Base-by-base conservation (phyloP, 495 filamentous ascomycete species). In the Halenospora varia region DNA sequence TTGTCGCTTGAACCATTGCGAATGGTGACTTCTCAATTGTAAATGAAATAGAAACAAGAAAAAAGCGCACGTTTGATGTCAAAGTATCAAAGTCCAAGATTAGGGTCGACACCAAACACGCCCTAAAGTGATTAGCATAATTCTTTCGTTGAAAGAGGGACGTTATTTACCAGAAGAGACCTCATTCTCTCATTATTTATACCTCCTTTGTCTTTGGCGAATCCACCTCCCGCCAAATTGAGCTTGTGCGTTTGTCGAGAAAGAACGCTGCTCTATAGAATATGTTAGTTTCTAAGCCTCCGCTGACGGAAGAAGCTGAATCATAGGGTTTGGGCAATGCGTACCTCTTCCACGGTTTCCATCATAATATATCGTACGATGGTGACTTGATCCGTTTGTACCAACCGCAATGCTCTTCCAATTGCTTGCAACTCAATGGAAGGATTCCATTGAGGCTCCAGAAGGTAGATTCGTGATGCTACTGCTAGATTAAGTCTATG, bases 401-500 rank as follows among this genome's bases (percentile, higher is more conserved):
- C 76, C 26, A 82, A 70, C 25, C 79, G 65, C 10, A 78, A 25
- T 13, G 70, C 71, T 39, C 79, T 62, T 2, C 66, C 73, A 41
- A 81, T 71, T 6, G 79, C 80, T 57, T 83, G 79, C 17, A 72
- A 66, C 53, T 83, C 80, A 1, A 81, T 68, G n/a, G 70, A 68
- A 0, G 79, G 80, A 46, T 82, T 81, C 79, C 78, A 83, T 58
- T 82, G 75, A 3, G 73, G 78, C 39, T 83, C 77, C 10, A 82
- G 61, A 20, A 82, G 66, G 58, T 74, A 70, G 2, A 83, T 70
- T 6, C 65, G 70, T 29, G 67, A 75, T 1, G 77, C 77, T 1
- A 68, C 62, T 0, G 75, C 69, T 24, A 82, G 69, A 22, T 51
- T 50, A 2, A 80, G 51, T 10, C 77, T 79, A 25, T 10, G 58